phyloP scores from a whole-genome alignment of 768 basidiomycete genomes.

The Leucosporidium creatinivorum region DNA sequence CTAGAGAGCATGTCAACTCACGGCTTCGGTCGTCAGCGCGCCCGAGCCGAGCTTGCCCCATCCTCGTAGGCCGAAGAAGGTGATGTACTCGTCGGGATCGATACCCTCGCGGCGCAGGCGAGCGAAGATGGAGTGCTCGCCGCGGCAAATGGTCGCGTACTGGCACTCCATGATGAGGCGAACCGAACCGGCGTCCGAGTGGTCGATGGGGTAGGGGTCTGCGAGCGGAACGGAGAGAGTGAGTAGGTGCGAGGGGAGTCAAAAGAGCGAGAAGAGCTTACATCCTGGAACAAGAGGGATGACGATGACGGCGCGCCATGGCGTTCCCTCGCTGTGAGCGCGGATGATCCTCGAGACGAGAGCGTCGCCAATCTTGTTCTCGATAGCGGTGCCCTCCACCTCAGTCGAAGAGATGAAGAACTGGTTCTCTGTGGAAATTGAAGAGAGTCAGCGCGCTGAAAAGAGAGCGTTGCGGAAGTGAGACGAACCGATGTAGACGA shows the following conservation, averaged over 20 bases:
- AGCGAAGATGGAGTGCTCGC: constrained; percentile 83
- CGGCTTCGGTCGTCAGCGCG: constrained; percentile 73
- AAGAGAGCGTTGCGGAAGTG: background rate
- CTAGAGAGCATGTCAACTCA: constrained; percentile 15
- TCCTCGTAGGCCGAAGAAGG: constrained; percentile 79
- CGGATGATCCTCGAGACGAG: constrained; percentile 82
- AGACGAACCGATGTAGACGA: constrained; percentile 73
- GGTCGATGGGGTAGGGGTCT: constrained; percentile 61
- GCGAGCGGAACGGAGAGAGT: background rate
- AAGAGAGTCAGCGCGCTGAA: background rate
- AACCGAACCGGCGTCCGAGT: constrained; percentile 84
- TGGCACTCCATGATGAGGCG: constrained; percentile 95
- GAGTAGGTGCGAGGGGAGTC: background rate
- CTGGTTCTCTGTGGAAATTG: constrained; percentile 39
- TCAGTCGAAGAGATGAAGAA: constrained; percentile 56
- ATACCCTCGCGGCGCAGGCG: constrained; percentile 79
- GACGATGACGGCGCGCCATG: constrained; percentile 88
- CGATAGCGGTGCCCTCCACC: constrained; percentile 74
- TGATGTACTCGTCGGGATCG: constrained; percentile 85
- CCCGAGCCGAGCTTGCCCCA: constrained; percentile 88
- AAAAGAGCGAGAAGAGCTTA: constrained; percentile 48
- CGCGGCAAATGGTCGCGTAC: constrained; percentile 76
- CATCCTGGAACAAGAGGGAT: constrained; percentile 91
- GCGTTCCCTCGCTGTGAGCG: constrained; percentile 68
- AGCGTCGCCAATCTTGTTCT: constrained; percentile 92